Conservation (phyloP, 208 protist genomes). For the Endotrypanum monterogeii region DNA sequence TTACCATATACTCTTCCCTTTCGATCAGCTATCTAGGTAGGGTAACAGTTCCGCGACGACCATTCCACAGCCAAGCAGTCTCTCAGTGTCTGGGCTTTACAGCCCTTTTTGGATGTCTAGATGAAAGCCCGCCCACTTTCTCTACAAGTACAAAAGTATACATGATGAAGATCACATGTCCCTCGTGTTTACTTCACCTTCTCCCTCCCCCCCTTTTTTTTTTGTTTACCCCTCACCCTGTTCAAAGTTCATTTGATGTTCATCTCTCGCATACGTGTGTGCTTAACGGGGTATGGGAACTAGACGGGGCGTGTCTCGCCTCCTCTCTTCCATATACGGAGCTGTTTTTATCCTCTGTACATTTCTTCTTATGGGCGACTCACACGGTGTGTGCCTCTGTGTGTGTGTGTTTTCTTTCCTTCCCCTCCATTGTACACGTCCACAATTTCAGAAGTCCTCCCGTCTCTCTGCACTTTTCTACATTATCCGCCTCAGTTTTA, state of each 20-base stretch:
- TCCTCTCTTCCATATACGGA: background rate
- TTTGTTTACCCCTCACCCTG: background rate
- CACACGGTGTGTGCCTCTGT: no score
- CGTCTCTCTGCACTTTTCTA: background rate
- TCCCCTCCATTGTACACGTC: background rate
- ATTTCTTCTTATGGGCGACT: background rate
- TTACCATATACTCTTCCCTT: background rate
- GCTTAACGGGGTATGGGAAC: no score
- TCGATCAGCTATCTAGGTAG: background rate
- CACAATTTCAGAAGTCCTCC: background rate
- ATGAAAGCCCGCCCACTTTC: background rate
- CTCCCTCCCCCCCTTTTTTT: background rate
- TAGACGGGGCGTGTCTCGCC: no score
- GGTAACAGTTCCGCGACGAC: background rate
- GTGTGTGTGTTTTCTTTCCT: no score
- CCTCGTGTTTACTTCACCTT: background rate
- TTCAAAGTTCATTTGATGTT: no score
- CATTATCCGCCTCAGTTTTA: background rate
- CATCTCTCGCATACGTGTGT: no score
- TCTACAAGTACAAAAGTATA: background rate
- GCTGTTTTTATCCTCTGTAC: background rate
- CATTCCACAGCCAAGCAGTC: background rate
- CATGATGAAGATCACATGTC: background rate
- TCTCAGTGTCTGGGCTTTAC: background rate
- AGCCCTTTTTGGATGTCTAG: background rate